Evolutionary conservation across 1,284 basidiomycete species (phyloP).

Genomic region (Bothia castanella): DNA sequence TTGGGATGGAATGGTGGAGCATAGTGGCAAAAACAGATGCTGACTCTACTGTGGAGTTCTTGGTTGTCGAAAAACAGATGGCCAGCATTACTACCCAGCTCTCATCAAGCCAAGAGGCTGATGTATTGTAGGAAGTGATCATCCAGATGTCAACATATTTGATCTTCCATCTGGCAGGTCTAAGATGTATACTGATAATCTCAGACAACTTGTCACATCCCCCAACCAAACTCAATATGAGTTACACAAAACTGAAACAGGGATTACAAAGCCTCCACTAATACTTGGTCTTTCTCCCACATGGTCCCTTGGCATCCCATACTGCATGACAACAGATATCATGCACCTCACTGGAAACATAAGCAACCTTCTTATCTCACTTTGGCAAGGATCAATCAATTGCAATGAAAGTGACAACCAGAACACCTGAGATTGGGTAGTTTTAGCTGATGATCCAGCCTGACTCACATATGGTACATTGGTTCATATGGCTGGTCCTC

Average conservation of each 20-base stretch:
- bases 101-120: neutral
- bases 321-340: conserved; percentile 31
- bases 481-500: fast-evolving
- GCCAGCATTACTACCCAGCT: neutral
- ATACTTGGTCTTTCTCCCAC: fast-evolving
- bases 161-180: neutral
- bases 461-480: neutral
- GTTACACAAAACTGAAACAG: conserved; percentile 23
- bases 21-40: conserved; percentile 9
- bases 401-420: neutral
- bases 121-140: neutral
- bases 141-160: neutral
- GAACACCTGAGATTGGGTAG: neutral
- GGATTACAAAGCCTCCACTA: neutral
- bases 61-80: neutral
- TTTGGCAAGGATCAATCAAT: conserved; percentile 33
- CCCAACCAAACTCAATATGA: neutral
- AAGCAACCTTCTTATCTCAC: conserved; percentile 28
- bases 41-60: conserved; percentile 3
- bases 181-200: neutral
- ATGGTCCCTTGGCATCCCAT: conserved; percentile 23
- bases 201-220: neutral
- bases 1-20: conserved; percentile 6
- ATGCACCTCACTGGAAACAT: conserved; percentile 39
- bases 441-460: neutral